Base-by-base conservation (phyloP, 2,329 filamentous ascomycete genomes). In the Hypoxylon sp. region DNA sequence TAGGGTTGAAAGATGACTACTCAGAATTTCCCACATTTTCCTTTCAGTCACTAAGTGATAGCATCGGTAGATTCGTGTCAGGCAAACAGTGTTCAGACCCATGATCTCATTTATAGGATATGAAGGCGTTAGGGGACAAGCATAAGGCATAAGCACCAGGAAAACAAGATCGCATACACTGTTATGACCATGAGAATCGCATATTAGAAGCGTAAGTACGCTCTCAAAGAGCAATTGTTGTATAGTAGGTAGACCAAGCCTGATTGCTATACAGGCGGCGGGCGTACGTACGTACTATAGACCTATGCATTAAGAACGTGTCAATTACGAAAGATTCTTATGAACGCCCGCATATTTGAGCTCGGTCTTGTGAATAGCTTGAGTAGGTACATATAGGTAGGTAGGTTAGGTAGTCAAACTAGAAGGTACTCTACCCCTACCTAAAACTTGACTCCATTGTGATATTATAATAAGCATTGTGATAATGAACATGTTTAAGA, bases 261-360 rank as follows among this genome's bases (percentile, higher is more conserved):
- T 61, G 63, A 63, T 56, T 46, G 33, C 53, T 57, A 58, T 58
- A 52, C 35, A 59, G 13, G 33, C 33, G 24, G 29, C 46, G 5
- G 39, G 14, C 33, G 35, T 26, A 35, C 33, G 35, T 26, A 35
- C 31, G 14, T 35, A 47, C 44, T 24, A 47, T 56, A 47, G 24
- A 56, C 29, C 26, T 56, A 29, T 47, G n/a, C 26, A 56, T 35
- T 56, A 31, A 24, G 26, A 56, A 33, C 24, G 24, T 26, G 0
- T 13, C 37, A 8, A 39, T 14, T 17, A 14, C 14, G 3, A 14
- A 9, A 9, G 6, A 39, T 22, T 17, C 24, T 42, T 9, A 10
- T 13, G 46, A 54, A 42, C 22, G 24, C 3, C 26, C 14, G 14
- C 8, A 14, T 8, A 19, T 19, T 53, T 29, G 33, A 17, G 51